A percentile compares a stretch with the other conserved stretches of the same genome.
Conservation (phyloP, 192 early-diverging fungal species). For the Geranomyces michiganensis region DNA sequence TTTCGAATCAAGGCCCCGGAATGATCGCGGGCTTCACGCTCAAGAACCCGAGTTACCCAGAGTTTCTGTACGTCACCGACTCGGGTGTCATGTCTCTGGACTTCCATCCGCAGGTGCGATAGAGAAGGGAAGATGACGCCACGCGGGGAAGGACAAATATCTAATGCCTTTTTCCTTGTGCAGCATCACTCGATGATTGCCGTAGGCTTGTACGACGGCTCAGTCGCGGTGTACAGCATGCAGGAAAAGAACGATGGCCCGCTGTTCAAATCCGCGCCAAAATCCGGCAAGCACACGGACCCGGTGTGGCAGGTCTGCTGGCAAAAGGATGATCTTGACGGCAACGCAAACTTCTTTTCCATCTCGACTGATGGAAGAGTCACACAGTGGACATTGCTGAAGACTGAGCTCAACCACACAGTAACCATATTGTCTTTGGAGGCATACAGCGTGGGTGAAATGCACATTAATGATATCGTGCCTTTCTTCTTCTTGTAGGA, state of each 20-base stretch:
- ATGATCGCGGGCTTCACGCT: constrained; percentile 65
- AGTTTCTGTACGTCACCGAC: constrained; percentile 59
- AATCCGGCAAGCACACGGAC: constrained; percentile 61
- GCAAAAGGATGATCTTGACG: constrained; percentile 71
- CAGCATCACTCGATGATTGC: constrained; percentile 66
- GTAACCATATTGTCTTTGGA: constrained; percentile 31
- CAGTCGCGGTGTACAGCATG: constrained; percentile 61
- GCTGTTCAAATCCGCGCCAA: constrained; percentile 48
- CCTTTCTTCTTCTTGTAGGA: constrained; percentile 12
- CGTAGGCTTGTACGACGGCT: constrained; percentile 65
- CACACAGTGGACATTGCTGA: constrained; percentile 63
- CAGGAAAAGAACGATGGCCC: constrained; percentile 57
- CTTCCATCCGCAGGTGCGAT: constrained; percentile 58
- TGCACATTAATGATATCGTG: neutral
- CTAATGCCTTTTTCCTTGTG: constrained; percentile 4
- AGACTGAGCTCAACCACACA: constrained; percentile 61
- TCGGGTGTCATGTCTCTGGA: constrained; percentile 63
- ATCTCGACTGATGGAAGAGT: constrained; percentile 63
- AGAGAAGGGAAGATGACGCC: neutral
- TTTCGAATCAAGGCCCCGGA: constrained; percentile 62
- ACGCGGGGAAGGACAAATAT: neutral
- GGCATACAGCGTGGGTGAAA: too few species aligned
- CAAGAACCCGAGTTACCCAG: constrained; percentile 65
- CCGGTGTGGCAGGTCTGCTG: constrained; percentile 66
- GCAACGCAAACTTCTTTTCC: constrained; percentile 65